Evolutionary conservation across 1,139 yeast genomes (phyloP).

Genomic region (Debaryomycetaceae sp.): DNA sequence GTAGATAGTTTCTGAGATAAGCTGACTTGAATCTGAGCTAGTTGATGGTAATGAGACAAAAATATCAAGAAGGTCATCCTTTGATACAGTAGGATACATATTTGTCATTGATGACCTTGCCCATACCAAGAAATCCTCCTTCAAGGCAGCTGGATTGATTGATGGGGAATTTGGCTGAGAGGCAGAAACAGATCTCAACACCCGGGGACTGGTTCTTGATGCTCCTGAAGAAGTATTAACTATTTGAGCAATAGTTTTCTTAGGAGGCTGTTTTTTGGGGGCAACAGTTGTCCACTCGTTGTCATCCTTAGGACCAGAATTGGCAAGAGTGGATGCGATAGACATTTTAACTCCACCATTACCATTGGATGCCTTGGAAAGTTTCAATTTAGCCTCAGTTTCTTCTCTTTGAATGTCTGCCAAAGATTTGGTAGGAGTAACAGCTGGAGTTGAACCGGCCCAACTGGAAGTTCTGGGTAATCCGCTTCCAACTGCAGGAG

Average conservation of each 20-base stretch:
- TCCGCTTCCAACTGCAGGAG: conserved; percentile 5
- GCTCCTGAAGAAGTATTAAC: conserved; percentile 24
- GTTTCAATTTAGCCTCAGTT: conserved; percentile 36
- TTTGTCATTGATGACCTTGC: conserved; percentile 72
- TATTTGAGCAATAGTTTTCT: conserved; percentile 19
- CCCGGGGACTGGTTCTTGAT: conserved; percentile 37
- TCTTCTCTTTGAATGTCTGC: conserved; percentile 49
- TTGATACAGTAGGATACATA: conserved; percentile 70
- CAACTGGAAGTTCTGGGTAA: conserved; percentile 54
- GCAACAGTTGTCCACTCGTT: conserved; percentile 46
- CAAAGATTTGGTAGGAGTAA: conserved; percentile 31
- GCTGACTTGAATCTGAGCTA: conserved; percentile 69
- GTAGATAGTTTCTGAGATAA: conserved; percentile 90
- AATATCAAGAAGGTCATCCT: conserved; percentile 75
- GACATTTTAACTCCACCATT: conserved; percentile 16
- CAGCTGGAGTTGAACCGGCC: conserved; percentile 36
- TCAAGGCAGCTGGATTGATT: conserved; percentile 28
- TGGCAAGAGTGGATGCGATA: conserved; percentile 30
- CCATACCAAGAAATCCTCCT: conserved; percentile 81
- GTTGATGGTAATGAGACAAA: conserved; percentile 71
- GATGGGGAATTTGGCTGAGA: conserved; percentile 24
- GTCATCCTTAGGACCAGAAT: conserved; percentile 27
- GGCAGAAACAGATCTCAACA: conserved; percentile 46
- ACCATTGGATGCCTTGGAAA: conserved; percentile 20
- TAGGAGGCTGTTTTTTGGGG: conserved; percentile 23